Evolutionary conservation across 352 stramenopile genomes (phyloP).

Genomic region (Phytophthora constricta): DNA sequence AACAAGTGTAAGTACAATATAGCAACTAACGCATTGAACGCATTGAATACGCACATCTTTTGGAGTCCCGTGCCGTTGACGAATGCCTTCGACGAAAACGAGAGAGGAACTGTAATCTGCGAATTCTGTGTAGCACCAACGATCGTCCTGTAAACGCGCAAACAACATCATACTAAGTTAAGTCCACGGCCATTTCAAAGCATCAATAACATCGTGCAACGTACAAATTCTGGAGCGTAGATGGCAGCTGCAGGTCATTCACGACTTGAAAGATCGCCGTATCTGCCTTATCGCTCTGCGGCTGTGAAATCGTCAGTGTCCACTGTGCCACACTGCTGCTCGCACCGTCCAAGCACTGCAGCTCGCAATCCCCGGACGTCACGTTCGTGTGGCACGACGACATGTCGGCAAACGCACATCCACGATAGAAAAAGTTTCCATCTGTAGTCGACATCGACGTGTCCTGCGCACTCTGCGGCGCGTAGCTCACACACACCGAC

Average conservation of each 20-base stretch:
- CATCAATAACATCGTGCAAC: no score
- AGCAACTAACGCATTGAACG: background rate
- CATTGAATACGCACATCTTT: conserved; percentile 46
- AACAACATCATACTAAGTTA: background rate
- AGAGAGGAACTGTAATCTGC: conserved; percentile 59
- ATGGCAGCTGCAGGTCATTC: conserved; percentile 56
- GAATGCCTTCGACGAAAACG: conserved; percentile 62
- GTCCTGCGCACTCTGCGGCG: conserved; percentile 33
- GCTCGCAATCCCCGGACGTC: conserved; percentile 51
- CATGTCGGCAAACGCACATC: conserved; percentile 58
- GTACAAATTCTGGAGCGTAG: conserved; percentile 66
- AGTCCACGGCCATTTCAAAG: conserved; percentile 3
- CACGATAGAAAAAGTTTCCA: conserved; percentile 68
- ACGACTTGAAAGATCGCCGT: conserved; percentile 67
- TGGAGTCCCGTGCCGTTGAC: conserved; percentile 48
- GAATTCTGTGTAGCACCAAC: conserved; percentile 57
- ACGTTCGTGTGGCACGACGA: conserved; percentile 57
- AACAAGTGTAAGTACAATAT: conserved; percentile 3
- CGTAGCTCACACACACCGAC: conserved; percentile 74
- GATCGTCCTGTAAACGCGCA: conserved; percentile 51
- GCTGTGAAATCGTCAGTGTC: conserved; percentile 65
- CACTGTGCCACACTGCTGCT: conserved; percentile 44
- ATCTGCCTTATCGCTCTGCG: conserved; percentile 68
- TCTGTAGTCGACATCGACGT: conserved; percentile 43
- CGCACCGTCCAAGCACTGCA: conserved; percentile 68